These are phyloP conservation scores for Hypholoma fasciculare DNA, from an alignment of 768 basidiomycete genomes.

Conservation along the genomic window DNA sequence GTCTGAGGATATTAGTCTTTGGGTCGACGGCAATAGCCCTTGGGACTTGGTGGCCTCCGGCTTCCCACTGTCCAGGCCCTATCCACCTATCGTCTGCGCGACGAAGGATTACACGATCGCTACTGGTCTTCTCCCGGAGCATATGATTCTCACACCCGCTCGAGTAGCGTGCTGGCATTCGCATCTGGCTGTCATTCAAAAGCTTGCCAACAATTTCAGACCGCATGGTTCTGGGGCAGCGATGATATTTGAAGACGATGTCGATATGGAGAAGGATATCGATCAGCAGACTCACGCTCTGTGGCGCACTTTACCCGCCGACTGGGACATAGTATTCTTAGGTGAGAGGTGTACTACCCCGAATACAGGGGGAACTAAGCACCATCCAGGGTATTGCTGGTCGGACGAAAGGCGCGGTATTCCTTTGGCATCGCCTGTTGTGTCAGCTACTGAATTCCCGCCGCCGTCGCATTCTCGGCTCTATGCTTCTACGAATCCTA, in stretches of 20 bases:
- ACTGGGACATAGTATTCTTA: constrained; percentile 77
- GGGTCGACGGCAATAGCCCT: constrained; percentile 22
- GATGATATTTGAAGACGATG: constrained; percentile 75
- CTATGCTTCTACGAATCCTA: constrained; percentile 60
- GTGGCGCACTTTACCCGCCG: constrained; percentile 53
- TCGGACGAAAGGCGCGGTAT: constrained; percentile 60
- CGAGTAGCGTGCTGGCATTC: constrained; percentile 76
- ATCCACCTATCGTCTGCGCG: constrained; percentile 42
- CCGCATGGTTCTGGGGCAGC: constrained; percentile 32
- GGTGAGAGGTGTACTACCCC: constrained; percentile 34
- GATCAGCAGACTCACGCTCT: constrained; percentile 35
- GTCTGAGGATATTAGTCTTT: constrained; percentile 21
- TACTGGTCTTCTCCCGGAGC: constrained; percentile 40
- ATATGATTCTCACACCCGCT: constrained; percentile 54
- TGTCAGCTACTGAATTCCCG: constrained; percentile 8
- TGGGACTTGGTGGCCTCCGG: constrained; percentile 10
- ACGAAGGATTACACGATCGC: constrained; percentile 37
- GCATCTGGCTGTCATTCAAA: constrained; percentile 53
- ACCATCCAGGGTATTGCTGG: constrained; percentile 71
- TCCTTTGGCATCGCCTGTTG: constrained; percentile 25
- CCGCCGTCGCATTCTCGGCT: constrained; percentile 29
- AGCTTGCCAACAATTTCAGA: constrained; percentile 31
- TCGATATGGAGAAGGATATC: constrained; percentile 75
- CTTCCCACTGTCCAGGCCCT: constrained; percentile 3
- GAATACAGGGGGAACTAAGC: neutral